Evolutionary conservation across 257 asterid genomes (phyloP).

Genomic region (Przewalskia tangutica): DNA sequence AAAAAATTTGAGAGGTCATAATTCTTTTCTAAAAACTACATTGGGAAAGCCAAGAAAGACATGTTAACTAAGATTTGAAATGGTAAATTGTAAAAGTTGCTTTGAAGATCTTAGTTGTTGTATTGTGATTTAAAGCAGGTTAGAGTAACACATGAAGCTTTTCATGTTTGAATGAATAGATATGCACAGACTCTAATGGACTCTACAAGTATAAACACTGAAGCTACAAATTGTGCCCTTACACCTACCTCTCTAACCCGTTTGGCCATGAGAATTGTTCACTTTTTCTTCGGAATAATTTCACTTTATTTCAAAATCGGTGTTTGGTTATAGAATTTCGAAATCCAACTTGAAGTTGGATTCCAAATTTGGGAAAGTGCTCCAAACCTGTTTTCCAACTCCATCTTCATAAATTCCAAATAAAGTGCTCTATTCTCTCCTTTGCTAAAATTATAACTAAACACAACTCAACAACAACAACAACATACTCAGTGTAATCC

Average conservation of each 20-base stretch:
- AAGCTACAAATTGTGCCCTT: not conserved
- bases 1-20: not conserved
- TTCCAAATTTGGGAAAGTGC: no score
- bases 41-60: not conserved
- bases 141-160: not conserved
- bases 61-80: not conserved
- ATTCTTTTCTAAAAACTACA: not conserved
- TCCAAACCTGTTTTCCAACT: no score
- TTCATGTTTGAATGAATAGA: not conserved
- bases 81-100: not conserved
- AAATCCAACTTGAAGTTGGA: no score
- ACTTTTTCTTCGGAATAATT: no score
- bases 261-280: no score
- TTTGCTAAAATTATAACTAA: no score
- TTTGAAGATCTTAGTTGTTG: not conserved
- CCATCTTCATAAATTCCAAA: no score
- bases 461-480: no score
- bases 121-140: not conserved
- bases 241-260: not conserved
- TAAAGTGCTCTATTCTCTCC: no score
- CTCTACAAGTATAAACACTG: not conserved
- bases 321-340: no score
- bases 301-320: no score
- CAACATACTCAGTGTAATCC: no score
- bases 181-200: not conserved